Evolutionary conservation across 2,329 filamentous ascomycete genomes (phyloP).

Genomic region (Sordariomycetes sp.): DNA sequence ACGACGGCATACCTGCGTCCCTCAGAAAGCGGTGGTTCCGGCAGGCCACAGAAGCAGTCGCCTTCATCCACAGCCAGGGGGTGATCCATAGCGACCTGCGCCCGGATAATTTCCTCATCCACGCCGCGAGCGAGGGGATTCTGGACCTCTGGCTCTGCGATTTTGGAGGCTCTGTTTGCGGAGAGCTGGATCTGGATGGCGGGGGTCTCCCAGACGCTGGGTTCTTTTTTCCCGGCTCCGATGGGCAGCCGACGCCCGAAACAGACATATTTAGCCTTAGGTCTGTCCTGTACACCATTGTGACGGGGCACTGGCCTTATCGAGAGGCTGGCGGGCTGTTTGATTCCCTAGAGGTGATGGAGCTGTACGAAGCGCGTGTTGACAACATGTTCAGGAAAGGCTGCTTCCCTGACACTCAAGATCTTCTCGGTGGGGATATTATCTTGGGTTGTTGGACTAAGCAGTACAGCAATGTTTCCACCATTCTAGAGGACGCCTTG

Average conservation of each 20-base stretch:
- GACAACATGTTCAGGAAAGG: background rate
- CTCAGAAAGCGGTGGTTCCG: slow-evolving; percentile 12
- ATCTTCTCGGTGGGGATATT: background rate
- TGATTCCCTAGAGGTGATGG: background rate
- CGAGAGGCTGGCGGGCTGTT: background rate
- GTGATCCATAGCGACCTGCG: slow-evolving; percentile 22
- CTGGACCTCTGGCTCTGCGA: slow-evolving; percentile 19
- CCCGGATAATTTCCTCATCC: slow-evolving; percentile 19
- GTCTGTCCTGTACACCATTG: slow-evolving; percentile 9
- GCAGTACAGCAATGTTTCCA: background rate
- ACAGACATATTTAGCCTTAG: slow-evolving; percentile 11
- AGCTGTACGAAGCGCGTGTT: background rate
- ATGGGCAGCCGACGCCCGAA: slow-evolving; percentile 2
- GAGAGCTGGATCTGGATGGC: slow-evolving; percentile 12
- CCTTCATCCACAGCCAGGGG: slow-evolving; percentile 17
- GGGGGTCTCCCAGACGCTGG: slow-evolving; percentile 8
- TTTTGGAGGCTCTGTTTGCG: slow-evolving; percentile 19
- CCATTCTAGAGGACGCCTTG: background rate
- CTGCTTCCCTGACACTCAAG: background rate
- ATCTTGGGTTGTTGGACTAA: background rate
- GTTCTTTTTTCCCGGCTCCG: slow-evolving; percentile 9
- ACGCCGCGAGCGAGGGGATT: slow-evolving; percentile 10
- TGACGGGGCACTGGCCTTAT: slow-evolving; percentile 10
- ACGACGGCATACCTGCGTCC: background rate
- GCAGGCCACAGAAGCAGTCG: slow-evolving; percentile 17